These are phyloP conservation scores for Zygotorulaspora florentina DNA, from an alignment of 805 yeast species.

Conservation along the genomic window DNA sequence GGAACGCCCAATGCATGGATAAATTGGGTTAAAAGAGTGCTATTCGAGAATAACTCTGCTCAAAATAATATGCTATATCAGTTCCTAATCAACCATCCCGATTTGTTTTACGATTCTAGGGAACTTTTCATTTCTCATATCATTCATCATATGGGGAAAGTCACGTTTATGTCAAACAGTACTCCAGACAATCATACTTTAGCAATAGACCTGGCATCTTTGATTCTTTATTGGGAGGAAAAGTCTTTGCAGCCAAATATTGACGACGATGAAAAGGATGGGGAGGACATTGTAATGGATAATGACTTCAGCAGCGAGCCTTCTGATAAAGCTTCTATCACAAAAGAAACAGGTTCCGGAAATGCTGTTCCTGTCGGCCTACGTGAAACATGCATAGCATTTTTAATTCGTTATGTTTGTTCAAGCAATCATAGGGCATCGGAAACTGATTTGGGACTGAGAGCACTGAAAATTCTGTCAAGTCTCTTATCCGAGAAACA, in stretches of 20 bases:
- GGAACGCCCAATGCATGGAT: slow-evolving; percentile 66
- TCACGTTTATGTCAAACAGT: slow-evolving; percentile 73
- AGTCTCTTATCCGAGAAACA: slow-evolving; percentile 64
- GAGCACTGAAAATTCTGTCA: slow-evolving; percentile 74
- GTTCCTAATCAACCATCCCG: slow-evolving; percentile 81
- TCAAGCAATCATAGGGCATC: slow-evolving; percentile 79
- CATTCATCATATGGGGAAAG: slow-evolving; percentile 86
- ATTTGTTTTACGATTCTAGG: slow-evolving; percentile 76
- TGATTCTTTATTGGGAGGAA: slow-evolving; percentile 82
- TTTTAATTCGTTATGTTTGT: slow-evolving; percentile 82
- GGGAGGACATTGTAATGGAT: slow-evolving; percentile 32
- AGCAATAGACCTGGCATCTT: slow-evolving; percentile 85
- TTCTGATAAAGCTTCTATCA: neutral
- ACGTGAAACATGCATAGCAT: slow-evolving; percentile 86
- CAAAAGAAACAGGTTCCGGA: slow-evolving; percentile 13
- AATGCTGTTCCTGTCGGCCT: slow-evolving; percentile 70
- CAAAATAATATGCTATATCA: slow-evolving; percentile 87
- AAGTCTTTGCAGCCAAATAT: slow-evolving; percentile 35
- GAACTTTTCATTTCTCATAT: slow-evolving; percentile 87
- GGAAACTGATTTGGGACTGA: slow-evolving; percentile 75
- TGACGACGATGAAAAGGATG: slow-evolving; percentile 8
- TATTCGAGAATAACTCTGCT: slow-evolving; percentile 82
- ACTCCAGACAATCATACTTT: slow-evolving; percentile 75
- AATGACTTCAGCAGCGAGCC: slow-evolving; percentile 17
- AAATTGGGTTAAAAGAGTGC: slow-evolving; percentile 89